Base-by-base conservation (phyloP, 1,139 yeast species). In the Blastobotrys petasosporus region DNA sequence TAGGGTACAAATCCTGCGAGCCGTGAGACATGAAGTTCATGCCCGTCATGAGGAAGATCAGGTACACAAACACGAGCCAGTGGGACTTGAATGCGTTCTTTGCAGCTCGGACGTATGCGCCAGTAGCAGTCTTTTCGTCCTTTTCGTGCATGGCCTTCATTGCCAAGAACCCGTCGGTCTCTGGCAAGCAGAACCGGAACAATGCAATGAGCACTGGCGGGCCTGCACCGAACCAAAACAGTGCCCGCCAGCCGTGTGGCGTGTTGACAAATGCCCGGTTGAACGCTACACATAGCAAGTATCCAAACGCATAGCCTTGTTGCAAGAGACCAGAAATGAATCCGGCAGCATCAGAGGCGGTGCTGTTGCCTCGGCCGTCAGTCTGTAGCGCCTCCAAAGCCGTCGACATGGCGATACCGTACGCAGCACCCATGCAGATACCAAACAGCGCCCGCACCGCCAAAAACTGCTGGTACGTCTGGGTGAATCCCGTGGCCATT, bases 221-320 rank as follows among this genome's bases (percentile, higher is more conserved):
- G 23, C 90, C 85, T 23, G 92, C 80, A 44, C 85, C 78, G 58
- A 86, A 83, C 88, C 94, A 85, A 64, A 80, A 82, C 53, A 85
- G 70, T 1, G 87, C 75, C 60, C 94, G 74, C 95, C 95, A 85
- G 1, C 77, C 74, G 54, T 77, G 75, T 1, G 66, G 50, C 8
- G 79, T 65, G 50, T 70, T 73, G 4, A 73, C 73, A 52, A 81
- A 45, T 1, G 83, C 85, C 52, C 87, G 72, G 52, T 74, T 76
- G 64, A 82, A 81, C 36, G 80, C 69, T 37, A 80, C 85, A 2
- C 80, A 85, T 34, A 82, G 61, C 42, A 82, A 66, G 57, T 82
- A 67, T 5, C 92, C 92, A 51, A 82, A 74, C 2, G 87, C 83
- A 56, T 83, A 82, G 48, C 88, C 88, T 58, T 81, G 82, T 62